Evolutionary conservation across 2,329 filamentous ascomycete genomes (phyloP).

Genomic region (Colletotrichum truncatum): DNA sequence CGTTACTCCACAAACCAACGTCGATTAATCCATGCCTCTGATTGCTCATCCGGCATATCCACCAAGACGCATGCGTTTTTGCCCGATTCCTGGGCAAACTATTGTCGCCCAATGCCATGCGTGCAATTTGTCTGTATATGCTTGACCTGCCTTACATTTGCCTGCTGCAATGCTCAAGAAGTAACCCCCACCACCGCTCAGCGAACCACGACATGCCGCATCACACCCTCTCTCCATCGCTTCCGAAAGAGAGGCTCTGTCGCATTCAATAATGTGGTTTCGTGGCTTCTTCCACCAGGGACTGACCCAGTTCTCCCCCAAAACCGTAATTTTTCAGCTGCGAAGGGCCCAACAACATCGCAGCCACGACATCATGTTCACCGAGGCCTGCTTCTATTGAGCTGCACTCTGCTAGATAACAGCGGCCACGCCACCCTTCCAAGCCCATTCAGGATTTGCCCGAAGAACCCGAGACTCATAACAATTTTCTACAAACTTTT

Average conservation of each 20-base stretch:
- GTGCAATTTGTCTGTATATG: background rate
- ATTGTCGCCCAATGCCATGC: background rate
- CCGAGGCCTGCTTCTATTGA: conserved; percentile 22
- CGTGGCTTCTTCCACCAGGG: conserved; percentile 3
- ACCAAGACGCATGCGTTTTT: background rate
- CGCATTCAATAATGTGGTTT: conserved; percentile 12
- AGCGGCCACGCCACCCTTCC: conserved; percentile 4
- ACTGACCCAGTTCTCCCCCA: background rate
- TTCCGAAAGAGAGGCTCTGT: conserved; percentile 23
- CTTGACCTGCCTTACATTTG: background rate
- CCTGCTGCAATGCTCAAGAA: background rate
- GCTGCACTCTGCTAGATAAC: conserved; percentile 4
- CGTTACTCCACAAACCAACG: background rate
- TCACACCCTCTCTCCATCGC: background rate
- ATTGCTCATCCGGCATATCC: background rate
- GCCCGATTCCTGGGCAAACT: background rate
- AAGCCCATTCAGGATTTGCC: background rate
- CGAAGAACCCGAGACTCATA: background rate
- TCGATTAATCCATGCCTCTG: background rate
- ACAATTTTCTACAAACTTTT: background rate
- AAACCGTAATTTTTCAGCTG: background rate
- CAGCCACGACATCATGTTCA: conserved; percentile 10
- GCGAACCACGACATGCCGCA: background rate
- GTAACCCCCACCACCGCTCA: background rate
- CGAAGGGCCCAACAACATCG: background rate